Evolutionary conservation across 441 rosid genomes (phyloP).

Genomic region (Syzygium malaccense): DNA sequence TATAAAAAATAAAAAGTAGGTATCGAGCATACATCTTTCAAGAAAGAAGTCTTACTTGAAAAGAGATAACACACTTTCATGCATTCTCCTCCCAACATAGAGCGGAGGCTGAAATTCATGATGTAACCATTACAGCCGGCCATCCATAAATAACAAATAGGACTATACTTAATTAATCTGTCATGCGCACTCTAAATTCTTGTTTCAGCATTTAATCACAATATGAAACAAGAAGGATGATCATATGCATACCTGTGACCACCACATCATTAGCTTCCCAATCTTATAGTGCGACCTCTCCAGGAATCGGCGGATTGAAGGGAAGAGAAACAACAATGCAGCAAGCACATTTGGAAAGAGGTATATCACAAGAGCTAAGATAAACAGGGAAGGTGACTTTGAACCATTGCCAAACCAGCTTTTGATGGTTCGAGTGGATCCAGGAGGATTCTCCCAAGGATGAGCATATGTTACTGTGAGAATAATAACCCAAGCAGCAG

Average conservation of each 20-base stretch:
- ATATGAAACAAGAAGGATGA: neutral
- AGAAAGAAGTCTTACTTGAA: slow-evolving; percentile 60
- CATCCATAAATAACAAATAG: neutral
- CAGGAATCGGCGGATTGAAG: slow-evolving; percentile 75
- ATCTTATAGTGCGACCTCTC: slow-evolving; percentile 81
- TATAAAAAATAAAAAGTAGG: neutral
- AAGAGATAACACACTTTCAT: slow-evolving; percentile 82
- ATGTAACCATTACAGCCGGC: neutral
- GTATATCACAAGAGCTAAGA: slow-evolving; percentile 78
- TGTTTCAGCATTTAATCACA: neutral
- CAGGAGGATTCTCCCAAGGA: slow-evolving; percentile 79
- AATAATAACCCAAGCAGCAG: slow-evolving; percentile 90
- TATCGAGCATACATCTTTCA: neutral
- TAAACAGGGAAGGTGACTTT: slow-evolving; percentile 64
- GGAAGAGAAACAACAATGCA: slow-evolving; percentile 77
- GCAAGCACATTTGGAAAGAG: slow-evolving; percentile 91
- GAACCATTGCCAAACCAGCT: slow-evolving; percentile 83
- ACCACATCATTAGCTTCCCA: slow-evolving; percentile 98
- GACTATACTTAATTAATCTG: neutral
- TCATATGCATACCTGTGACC: slow-evolving; percentile 77
- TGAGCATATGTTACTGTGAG: slow-evolving; percentile 89
- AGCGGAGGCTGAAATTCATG: slow-evolving; percentile 70
- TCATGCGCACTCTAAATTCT: neutral
- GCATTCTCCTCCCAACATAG: slow-evolving; percentile 99
- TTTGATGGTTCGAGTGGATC: slow-evolving; percentile 82